Evolutionary conservation across 495 filamentous ascomycete genomes (phyloP).

Genomic region (Penicillium ochrochloron): DNA sequence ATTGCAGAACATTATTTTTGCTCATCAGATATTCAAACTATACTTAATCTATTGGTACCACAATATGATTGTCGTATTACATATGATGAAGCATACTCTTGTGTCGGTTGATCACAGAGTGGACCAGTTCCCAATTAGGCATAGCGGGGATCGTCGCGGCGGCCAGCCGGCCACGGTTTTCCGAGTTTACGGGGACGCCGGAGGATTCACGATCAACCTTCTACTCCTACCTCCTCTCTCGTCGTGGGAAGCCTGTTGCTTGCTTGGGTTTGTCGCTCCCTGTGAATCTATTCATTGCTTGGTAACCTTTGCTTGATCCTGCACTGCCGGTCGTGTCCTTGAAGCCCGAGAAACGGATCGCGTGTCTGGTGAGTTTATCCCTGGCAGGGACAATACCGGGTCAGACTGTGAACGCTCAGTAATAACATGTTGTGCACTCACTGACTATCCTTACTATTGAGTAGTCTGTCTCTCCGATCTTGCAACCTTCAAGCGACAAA

Average conservation of each 20-base stretch:
- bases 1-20: too few species aligned
- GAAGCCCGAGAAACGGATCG: constrained; percentile 19
- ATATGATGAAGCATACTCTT: neutral
- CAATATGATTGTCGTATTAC: neutral
- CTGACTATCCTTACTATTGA: constrained; percentile 6
- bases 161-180: constrained; percentile 5
- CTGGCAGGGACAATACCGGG: constrained; percentile 14
- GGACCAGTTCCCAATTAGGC: constrained; percentile 17
- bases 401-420: neutral
- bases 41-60: too few species aligned
- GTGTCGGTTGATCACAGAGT: neutral
- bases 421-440: neutral
- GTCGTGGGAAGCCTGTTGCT: neutral
- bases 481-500: neutral
- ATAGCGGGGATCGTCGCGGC: constrained; percentile 25
- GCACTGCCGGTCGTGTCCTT: constrained; percentile 5
- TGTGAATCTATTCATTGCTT: neutral
- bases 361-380: constrained; percentile 29
- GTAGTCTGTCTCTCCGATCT: constrained; percentile 10
- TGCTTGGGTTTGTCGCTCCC: neutral
- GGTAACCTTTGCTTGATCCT: neutral
- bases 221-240: neutral
- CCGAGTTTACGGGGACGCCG: constrained; percentile 8
- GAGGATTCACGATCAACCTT: constrained; percentile 4
- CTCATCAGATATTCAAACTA: too few species aligned